Conservation (phyloP, 176 grass and related monocot species). For the Rhipidocladum racemiflorum region DNA sequence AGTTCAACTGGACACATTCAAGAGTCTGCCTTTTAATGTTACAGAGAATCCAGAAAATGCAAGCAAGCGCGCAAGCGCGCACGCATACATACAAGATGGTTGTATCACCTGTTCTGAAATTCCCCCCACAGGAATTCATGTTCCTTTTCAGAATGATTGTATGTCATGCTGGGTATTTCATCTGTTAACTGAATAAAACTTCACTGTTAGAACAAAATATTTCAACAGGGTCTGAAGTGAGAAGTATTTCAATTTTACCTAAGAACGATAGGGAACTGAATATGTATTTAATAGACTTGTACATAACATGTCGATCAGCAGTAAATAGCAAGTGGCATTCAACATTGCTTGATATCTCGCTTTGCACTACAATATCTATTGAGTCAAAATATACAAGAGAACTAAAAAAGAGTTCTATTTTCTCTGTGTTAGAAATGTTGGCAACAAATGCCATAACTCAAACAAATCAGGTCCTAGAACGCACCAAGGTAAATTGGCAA, state of each 20-base stretch:
- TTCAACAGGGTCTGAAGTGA: conserved; percentile 3
- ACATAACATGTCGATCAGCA: neutral
- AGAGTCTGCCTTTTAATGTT: neutral
- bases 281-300: neutral
- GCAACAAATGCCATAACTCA: neutral
- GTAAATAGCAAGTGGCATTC: neutral
- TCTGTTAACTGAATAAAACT: conserved; percentile 53
- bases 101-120: conserved; percentile 37
- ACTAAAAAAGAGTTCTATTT: neutral
- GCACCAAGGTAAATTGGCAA: neutral
- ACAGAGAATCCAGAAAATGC: neutral
- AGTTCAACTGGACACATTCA: neutral
- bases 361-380: neutral
- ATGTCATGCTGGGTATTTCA: conserved; percentile 22
- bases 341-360: neutral
- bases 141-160: conserved; percentile 40
- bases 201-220: conserved; percentile 24
- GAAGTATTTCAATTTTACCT: neutral
- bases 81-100: conserved; percentile 14
- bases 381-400: neutral
- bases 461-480: neutral
- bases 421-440: neutral
- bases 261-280: neutral
- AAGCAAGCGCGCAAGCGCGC: too few relatives aligned
- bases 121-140: conserved; percentile 33